Evolutionary conservation across 768 basidiomycete genomes (phyloP), one percentile per base, ranked within the genome.

Genomic region (Leccinum incarnatum): DNA sequence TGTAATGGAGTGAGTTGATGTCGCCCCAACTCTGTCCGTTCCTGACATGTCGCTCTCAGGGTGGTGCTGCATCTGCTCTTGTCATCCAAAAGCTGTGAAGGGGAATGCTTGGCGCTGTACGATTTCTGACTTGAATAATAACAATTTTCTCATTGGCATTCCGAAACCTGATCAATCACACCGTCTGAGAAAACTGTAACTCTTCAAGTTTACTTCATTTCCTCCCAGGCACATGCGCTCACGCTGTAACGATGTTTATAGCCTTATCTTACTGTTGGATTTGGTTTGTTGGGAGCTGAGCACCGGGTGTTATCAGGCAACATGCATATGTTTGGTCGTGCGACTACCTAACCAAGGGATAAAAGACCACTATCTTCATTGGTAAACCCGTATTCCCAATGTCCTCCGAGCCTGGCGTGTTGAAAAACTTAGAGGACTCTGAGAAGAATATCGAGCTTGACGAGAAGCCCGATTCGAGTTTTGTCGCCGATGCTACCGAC

Each of bases 21-120:
- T n/a, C 21, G 10, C 27, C 55, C 15, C 51, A 15, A 61, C 50
- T 56, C 47, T 36, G 36, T 21, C 53, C 25, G 51, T 66, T 12
- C 59, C 58, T 67, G 60, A 69, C 5, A 65, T 55, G 40, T 53
- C 47, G 67, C 56, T 64, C 19, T 32, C 68, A 94, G 92, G 93
- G 94, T 67, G 94, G 94, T 69, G 95, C 92, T 57, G 93, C 94
- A 51, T 94, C 93, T 37, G 92, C 95, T 37, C 79, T 98, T 64
- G 81, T 97, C 59, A 83, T 98, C 62, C 93, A 96, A 78, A 91
- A 85, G 70, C 70, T 96, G 70, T 95, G 81, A 83, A 72, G 46
- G 56, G 48, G 61, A 58, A 54, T 65, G 23, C 58, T 49, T 54
- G 42, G 52, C 49, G 32, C 51, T 62, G 55, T 67, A 67, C 32